Evolutionary conservation across 2,329 filamentous ascomycete genomes (phyloP), one percentile per base, ranked within the genome.

Genomic region (Pseudogymnoascus sp.): DNA sequence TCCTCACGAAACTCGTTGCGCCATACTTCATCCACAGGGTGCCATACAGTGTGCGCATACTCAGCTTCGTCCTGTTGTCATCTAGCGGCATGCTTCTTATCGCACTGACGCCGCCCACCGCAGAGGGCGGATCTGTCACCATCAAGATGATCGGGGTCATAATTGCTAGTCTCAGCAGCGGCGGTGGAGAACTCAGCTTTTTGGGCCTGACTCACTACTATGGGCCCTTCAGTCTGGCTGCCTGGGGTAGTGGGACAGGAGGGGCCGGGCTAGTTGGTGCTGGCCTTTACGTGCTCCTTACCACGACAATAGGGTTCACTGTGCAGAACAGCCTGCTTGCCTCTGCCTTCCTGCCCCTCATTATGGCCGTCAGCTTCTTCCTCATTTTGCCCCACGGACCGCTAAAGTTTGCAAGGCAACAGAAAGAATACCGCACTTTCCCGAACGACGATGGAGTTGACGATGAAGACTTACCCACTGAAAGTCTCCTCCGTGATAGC

Each of bases 1-100:
- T 99, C 76, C 75, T 90, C 62, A 90, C 89, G 60, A 97, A 97
- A 75, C 83, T 97, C 59, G 79, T 91, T 71, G 91, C 91, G 0
- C 95, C 95, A 0, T 97, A 97, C 80, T 93, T 96, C 70, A 96
- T 97, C 72, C 91, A 97, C 73, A 80, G 84, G 64, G 83, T 97
- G 7, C 89, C 93, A 0, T 97, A 97, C 76, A 79, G 82, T 21
- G 70, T 87, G 2, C 90, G 95, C 7, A 84, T 96, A 64, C 72
- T 91, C 53, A 75, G 88, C 60, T 91, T 96, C 73, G 90, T 89
- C 65, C 79, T 79, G 1, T 78, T 96, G 2, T 96, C 93, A 0
- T 84, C 87, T n/a, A 75, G 80, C 6, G 95, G 95, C 65, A 97
- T 97, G 95, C 82, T 96, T 53, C 81, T 96, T 53, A 87, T 97